Conservation (phyloP, 2,329 filamentous ascomycete species). For the Stagonosporopsis vannaccii region DNA sequence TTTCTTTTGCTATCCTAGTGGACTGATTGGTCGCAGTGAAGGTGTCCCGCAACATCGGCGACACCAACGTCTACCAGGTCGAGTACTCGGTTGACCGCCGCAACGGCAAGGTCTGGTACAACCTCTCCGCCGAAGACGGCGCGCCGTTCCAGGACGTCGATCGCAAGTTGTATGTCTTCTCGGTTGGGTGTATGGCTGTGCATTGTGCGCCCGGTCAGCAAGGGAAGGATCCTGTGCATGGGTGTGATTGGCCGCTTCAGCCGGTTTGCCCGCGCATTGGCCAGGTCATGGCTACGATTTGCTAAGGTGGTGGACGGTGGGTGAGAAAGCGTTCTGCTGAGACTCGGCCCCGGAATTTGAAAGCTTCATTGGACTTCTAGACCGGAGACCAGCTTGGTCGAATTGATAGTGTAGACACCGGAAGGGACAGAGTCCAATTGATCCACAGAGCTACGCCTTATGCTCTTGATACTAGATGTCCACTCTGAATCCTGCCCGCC, state of each 20-base stretch:
- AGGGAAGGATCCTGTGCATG: not conserved
- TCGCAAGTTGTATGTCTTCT: not conserved
- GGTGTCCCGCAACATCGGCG: constrained; percentile 1
- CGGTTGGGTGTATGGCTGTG: not conserved
- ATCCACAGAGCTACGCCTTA: no score
- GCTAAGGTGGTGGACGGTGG: not conserved
- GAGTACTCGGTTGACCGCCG: constrained; percentile 12
- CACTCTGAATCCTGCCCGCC: no score
- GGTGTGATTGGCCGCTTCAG: constrained; percentile 1
- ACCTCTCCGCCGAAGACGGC: constrained; percentile 5
- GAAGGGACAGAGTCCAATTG: no score
- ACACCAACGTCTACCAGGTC: constrained; percentile 3
- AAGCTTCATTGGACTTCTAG: no score
- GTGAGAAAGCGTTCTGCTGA: no score
- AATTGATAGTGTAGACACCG: no score
- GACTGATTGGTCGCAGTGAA: constrained; percentile 2
- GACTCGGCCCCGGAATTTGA: no score
- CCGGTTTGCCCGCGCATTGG: not conserved
- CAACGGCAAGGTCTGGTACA: constrained; percentile 8
- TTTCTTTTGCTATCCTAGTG: not conserved
- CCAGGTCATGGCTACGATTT: not conserved
- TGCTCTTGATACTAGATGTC: no score
- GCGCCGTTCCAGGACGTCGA: constrained; percentile 9
- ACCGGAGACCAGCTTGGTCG: no score
- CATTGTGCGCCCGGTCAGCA: not conserved